Percentiles rank a stretch among this genome's conserved stretches.
phyloP scores from a whole-genome alignment of 495 filamentous ascomycete species.

The Penicillium chermesinum region DNA sequence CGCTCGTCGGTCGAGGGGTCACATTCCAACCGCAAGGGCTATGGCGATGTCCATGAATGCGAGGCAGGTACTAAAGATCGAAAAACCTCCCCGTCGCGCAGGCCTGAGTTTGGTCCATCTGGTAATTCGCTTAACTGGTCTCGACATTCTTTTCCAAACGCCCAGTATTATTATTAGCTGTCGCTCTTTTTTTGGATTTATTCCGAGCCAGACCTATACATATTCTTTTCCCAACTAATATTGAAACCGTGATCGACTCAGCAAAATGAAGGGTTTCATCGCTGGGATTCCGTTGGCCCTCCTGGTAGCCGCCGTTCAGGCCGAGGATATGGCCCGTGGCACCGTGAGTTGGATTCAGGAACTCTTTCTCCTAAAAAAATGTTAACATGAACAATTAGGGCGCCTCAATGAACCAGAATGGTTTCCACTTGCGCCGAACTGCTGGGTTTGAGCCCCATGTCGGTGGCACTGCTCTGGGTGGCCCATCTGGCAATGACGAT shows the following conservation, averaged over 20 bases:
- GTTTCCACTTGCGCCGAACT: constrained; percentile 4
- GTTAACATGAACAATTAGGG: not conserved
- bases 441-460: constrained; percentile 5
- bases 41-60: constrained; percentile 17
- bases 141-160: constrained; percentile 22
- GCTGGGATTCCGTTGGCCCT: constrained; percentile 37
- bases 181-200: constrained; percentile 25
- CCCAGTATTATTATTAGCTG: constrained; percentile 16
- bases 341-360: constrained; percentile 3
- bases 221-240: constrained; percentile 8
- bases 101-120: not conserved
- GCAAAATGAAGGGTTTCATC: constrained; percentile 38
- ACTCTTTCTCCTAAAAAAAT: not conserved
- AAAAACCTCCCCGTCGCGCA: constrained; percentile 6
- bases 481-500: constrained; percentile 3
- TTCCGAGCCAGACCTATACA: constrained; percentile 4
- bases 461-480: constrained; percentile 11
- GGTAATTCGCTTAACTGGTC: constrained; percentile 9
- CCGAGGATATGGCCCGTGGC: constrained; percentile 22
- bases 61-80: constrained; percentile 23
- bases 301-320: constrained; percentile 33
- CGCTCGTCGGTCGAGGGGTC: not conserved
- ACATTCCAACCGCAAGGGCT: constrained; percentile 16
- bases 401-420: not conserved
- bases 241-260: constrained; percentile 7